Conservation (phyloP, 2,329 filamentous ascomycete genomes). For the Colletotrichum endophyticum region DNA sequence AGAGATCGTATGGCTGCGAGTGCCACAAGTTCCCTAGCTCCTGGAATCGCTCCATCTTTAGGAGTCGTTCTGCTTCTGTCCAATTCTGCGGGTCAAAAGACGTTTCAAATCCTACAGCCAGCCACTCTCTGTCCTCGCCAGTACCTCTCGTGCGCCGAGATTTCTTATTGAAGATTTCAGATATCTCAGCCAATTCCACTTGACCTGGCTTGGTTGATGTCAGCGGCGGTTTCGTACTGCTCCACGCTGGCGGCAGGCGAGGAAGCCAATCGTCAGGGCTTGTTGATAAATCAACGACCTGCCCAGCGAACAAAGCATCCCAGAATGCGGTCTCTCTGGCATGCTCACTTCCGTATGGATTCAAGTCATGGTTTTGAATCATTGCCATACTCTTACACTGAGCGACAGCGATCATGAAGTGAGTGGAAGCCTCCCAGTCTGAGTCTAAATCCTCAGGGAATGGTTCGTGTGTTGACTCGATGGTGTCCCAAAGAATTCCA, state of each 20-base stretch:
- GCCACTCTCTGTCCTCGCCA: too few relatives aligned
- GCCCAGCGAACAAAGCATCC: neutral
- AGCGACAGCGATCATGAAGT: neutral
- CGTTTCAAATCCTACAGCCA: neutral
- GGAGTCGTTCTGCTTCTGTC: neutral
- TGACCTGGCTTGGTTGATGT: neutral
- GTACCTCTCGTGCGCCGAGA: neutral
- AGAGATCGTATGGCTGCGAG: neutral
- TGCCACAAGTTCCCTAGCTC: neutral
- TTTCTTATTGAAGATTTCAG: neutral
- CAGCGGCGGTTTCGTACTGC: fast-evolving
- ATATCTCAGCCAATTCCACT: neutral
- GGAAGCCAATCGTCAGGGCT: neutral
- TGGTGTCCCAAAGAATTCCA: neutral
- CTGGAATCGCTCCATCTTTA: neutral
- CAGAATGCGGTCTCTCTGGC: neutral
- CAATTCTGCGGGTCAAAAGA: neutral
- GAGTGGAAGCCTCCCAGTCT: neutral
- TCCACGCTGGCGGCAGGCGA: neutral
- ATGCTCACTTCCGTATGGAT: neutral
- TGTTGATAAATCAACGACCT: neutral
- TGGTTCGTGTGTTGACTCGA: neutral
- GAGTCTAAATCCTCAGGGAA: neutral
- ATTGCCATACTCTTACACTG: neutral
- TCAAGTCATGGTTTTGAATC: neutral